Evolutionary conservation across 176 grass and related monocot genomes (phyloP).

Genomic region (Musa troglodytarum): DNA sequence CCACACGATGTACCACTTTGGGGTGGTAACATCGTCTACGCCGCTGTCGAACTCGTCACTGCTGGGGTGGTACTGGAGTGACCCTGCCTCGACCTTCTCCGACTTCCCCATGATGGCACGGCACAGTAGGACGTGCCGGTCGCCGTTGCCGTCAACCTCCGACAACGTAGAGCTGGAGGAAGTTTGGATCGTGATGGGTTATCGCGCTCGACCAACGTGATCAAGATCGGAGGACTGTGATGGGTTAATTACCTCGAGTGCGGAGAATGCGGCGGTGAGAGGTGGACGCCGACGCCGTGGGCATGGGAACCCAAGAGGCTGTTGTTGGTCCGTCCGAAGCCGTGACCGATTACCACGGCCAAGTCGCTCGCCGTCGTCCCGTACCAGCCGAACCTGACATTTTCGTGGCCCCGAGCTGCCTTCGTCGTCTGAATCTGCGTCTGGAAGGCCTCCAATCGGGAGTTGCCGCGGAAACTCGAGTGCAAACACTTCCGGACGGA

Average conservation of each 20-base stretch:
- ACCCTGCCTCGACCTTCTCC: conserved; percentile 55
- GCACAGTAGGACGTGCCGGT: conserved; percentile 64
- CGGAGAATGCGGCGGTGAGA: conserved; percentile 57
- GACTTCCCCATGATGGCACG: conserved; percentile 76
- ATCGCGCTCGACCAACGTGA: no score
- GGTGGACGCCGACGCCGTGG: conserved; percentile 63
- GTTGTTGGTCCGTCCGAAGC: conserved; percentile 37
- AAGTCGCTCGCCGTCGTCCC: conserved; percentile 34
- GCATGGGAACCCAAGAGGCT: conserved; percentile 20
- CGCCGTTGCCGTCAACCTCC: conserved; percentile 55
- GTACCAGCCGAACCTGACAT: conserved; percentile 61
- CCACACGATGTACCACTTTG: conserved; percentile 68
- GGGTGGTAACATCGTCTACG: conserved; percentile 64
- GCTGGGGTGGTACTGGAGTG: conserved; percentile 58
- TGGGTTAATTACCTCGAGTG: conserved; percentile 29
- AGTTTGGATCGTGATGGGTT: neutral
- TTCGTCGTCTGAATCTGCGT: conserved; percentile 31
- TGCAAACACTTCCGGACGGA: conserved; percentile 46
- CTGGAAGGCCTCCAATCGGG: conserved; percentile 40
- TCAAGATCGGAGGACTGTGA: no score
- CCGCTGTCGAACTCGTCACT: conserved; percentile 55
- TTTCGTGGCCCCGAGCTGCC: conserved; percentile 22
- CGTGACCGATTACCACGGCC: conserved; percentile 26
- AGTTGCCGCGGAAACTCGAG: neutral
- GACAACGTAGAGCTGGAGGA: conserved; percentile 39